These are phyloP conservation scores for Toxoplasma gondii DNA, from an alignment of 169 alveolate genomes.

Conservation along the genomic window DNA sequence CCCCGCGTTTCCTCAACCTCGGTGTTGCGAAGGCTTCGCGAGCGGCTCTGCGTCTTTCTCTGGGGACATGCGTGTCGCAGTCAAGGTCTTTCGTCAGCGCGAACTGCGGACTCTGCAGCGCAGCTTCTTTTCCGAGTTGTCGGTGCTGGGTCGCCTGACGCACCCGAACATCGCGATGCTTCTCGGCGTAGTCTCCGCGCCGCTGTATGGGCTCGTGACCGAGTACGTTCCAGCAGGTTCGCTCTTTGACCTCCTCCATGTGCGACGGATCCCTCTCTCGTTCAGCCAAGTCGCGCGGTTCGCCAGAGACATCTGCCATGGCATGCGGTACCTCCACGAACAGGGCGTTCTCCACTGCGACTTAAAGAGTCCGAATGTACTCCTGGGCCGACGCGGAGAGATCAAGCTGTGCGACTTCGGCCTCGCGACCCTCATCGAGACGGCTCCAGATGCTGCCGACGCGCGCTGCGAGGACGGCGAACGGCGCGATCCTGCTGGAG, in stretches of 20 bases:
- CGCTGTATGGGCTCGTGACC: conserved; percentile 83
- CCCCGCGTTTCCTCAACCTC: neutral
- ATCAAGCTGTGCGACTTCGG: conserved; percentile 94
- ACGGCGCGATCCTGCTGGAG: neutral
- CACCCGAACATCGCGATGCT: conserved; percentile 85
- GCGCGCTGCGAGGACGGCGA: neutral
- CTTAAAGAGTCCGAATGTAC: conserved; percentile 90
- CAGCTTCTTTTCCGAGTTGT: conserved; percentile 80
- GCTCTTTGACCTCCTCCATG: conserved; percentile 82
- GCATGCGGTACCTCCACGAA: conserved; percentile 83
- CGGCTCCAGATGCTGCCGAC: conserved; percentile 47
- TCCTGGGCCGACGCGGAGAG: conserved; percentile 85
- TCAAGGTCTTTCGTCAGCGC: conserved; percentile 54
- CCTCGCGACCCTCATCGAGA: conserved; percentile 76
- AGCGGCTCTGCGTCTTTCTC: neutral
- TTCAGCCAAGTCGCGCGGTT: conserved; percentile 71
- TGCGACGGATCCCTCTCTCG: conserved; percentile 59
- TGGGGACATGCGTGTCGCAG: conserved; percentile 62
- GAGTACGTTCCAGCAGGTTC: conserved; percentile 81
- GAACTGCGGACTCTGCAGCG: conserved; percentile 52
- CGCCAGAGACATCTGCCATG: conserved; percentile 82
- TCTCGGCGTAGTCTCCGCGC: conserved; percentile 81
- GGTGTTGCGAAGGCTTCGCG: neutral
- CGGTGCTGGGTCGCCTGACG: conserved; percentile 79
- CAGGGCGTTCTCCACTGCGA: conserved; percentile 77